Evolutionary conservation across 148 eudicot genomes (phyloP).

Genomic region (Rhododendron simsii): DNA sequence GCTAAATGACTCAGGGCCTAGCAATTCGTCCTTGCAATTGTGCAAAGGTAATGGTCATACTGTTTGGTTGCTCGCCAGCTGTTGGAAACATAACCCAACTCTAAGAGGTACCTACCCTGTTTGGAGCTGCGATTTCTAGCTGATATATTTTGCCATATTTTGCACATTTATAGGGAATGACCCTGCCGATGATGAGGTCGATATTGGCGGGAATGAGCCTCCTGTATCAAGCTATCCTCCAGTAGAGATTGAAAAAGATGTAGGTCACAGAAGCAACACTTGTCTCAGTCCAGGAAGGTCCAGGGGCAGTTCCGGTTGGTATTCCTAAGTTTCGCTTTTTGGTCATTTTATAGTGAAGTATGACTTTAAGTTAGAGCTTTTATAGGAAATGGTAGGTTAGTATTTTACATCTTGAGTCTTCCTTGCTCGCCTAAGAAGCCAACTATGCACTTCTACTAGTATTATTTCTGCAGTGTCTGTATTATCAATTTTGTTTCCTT

Average conservation of each 20-base stretch:
- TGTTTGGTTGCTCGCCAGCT: conserved; percentile 3
- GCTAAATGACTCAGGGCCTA: conserved; percentile 49
- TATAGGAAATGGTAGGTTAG: not conserved
- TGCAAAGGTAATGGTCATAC: conserved; percentile 39
- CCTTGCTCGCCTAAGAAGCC: not conserved
- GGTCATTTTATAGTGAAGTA: not conserved
- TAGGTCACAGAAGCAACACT: conserved; percentile 16
- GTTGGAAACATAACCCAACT: not conserved
- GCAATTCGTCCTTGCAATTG: conserved; percentile 59
- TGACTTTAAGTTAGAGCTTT: not conserved
- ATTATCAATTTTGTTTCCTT: not conserved
- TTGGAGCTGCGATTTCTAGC: not conserved
- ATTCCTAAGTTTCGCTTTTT: not conserved
- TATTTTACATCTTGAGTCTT: not conserved
- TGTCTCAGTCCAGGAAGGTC: conserved; percentile 14
- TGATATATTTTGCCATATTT: not conserved
- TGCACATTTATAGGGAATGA: conserved; percentile 35
- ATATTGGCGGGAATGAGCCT: conserved; percentile 61
- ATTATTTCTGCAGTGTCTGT: not conserved
- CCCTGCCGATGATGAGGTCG: conserved; percentile 49
- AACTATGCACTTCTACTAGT: not conserved
- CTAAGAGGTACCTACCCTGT: not conserved
- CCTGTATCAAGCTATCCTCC: conserved; percentile 57
- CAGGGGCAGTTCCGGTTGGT: conserved; percentile 10
- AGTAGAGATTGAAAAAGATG: conserved; percentile 35